phyloP scores from a whole-genome alignment of 768 basidiomycete genomes.

The Obba rivulosa region DNA sequence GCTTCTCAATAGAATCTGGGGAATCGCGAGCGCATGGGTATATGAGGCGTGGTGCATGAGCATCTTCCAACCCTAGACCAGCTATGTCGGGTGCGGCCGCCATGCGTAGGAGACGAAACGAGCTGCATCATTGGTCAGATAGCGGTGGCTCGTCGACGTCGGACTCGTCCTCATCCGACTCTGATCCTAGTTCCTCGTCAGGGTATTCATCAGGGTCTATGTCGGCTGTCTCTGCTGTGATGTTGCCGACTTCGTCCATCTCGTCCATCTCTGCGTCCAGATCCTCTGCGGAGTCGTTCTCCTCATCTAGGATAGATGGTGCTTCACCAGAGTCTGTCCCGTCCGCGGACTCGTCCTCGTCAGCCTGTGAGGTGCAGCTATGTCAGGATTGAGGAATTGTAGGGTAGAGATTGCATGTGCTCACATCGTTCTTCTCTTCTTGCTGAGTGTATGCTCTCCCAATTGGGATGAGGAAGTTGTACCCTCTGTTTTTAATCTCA shows the following conservation, averaged over 20 bases:
- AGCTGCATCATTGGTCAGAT: background rate
- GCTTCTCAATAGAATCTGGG: too few species aligned
- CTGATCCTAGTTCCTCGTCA: background rate
- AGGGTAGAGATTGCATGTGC: constrained; percentile 11
- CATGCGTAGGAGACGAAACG: too few species aligned
- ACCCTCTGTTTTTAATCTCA: constrained; percentile 61
- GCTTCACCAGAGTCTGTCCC: constrained; percentile 35
- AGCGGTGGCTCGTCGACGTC: background rate
- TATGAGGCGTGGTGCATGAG: too few species aligned
- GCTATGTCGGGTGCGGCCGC: too few species aligned
- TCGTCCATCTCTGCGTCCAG: constrained; percentile 65
- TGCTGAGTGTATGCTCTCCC: constrained; percentile 68
- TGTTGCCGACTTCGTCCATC: constrained; percentile 28
- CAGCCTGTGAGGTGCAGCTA: constrained; percentile 21
- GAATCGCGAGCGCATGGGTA: too few species aligned
- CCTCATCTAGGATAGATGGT: constrained; percentile 29
- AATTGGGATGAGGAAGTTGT: constrained; percentile 63
- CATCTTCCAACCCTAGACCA: too few species aligned
- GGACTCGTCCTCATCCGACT: constrained; percentile 3
- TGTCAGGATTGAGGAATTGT: background rate
- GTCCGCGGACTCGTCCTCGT: constrained; percentile 33
- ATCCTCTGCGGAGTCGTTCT: constrained; percentile 36
- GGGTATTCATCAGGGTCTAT: constrained; percentile 40
- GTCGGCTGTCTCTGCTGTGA: constrained; percentile 35
- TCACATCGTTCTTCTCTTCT: constrained; percentile 82